Evolutionary conservation across 2,329 filamentous ascomycete species (phyloP).

Genomic region (Xylaria hypoxylon): DNA sequence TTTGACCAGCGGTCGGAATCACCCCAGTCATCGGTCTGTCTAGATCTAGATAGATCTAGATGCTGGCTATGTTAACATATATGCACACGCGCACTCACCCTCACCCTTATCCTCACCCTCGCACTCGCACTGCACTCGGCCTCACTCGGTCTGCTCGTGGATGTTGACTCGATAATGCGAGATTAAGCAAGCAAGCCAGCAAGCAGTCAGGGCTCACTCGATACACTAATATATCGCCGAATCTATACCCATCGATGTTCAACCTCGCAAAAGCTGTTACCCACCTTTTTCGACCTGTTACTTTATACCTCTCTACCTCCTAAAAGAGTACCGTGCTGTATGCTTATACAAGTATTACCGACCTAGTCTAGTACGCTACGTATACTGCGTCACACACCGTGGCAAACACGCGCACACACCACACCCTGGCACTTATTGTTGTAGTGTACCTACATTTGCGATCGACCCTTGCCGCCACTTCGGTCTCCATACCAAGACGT

Average conservation of each 20-base stretch:
- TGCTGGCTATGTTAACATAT: constrained; percentile 19
- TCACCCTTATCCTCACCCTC: not conserved
- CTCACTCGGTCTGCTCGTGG: not conserved
- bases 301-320: not conserved
- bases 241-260: constrained; percentile 4
- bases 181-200: constrained; percentile 7
- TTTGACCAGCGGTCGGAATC: not conserved
- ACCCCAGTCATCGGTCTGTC: constrained; percentile 16
- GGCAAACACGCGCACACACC: not conserved
- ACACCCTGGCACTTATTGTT: not conserved
- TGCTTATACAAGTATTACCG: not conserved
- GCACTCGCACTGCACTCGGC: not conserved
- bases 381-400: not conserved
- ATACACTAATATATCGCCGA: constrained; percentile 13
- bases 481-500: constrained; percentile 23
- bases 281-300: constrained; percentile 14
- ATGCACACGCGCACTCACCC: not conserved
- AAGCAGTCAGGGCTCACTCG: not conserved
- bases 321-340: not conserved
- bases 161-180: constrained; percentile 16
- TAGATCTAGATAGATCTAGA: constrained; percentile 17
- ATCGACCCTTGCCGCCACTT: constrained; percentile 24
- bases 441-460: constrained; percentile 8
- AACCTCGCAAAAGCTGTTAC: constrained; percentile 6
- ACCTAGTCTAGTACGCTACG: not conserved